Conservation (phyloP, 106 monocot genomes). For the Allium fistulosum region DNA sequence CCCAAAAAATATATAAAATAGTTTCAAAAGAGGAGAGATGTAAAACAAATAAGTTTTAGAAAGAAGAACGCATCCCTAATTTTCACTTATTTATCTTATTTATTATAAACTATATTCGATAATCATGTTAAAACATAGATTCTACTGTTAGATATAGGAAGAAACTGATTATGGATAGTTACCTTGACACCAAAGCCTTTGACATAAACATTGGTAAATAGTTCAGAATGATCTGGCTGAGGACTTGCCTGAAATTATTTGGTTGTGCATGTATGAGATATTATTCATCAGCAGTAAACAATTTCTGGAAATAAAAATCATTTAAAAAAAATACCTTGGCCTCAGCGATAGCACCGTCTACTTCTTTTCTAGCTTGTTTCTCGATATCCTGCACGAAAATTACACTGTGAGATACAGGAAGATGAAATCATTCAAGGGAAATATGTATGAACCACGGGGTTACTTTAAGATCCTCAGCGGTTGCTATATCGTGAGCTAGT, state of each 20-base stretch:
- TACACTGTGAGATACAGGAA: background rate
- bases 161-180: background rate
- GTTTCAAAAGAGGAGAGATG: too few species aligned
- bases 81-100: background rate
- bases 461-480: slow-evolving; percentile 88
- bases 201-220: slow-evolving; percentile 61
- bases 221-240: slow-evolving; percentile 64
- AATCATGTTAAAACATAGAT: too few species aligned
- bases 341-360: slow-evolving; percentile 71
- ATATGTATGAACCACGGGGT: too few species aligned
- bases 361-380: slow-evolving; percentile 59
- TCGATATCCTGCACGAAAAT: slow-evolving; percentile 43
- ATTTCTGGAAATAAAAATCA: too few species aligned
- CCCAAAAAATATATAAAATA: too few species aligned
- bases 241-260: slow-evolving; percentile 32
- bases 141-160: too few species aligned
- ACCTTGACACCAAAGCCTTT: slow-evolving; percentile 67
- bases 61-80: too few species aligned
- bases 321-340: slow-evolving; percentile 43
- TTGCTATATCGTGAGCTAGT: slow-evolving; percentile 62
- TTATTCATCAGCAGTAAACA: too few species aligned
- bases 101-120: too few species aligned
- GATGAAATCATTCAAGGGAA: too few species aligned
- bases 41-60: too few species aligned
- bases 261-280: background rate